These are phyloP conservation scores for Tremella yokohamensis DNA, from an alignment of 768 basidiomycete genomes.

Conservation along the genomic window DNA sequence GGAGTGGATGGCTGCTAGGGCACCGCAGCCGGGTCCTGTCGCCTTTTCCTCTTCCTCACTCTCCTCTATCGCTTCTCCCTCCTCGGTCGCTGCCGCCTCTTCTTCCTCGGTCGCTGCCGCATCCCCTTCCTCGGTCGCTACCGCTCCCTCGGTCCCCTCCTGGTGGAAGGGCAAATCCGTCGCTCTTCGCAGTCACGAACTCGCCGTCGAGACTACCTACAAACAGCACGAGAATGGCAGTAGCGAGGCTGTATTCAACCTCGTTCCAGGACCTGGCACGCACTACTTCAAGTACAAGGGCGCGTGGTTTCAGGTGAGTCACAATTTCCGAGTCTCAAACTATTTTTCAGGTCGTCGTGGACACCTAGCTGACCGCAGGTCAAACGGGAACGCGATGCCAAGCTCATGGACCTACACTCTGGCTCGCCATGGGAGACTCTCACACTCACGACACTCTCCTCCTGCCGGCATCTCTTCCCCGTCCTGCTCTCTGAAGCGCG, in stretches of 20 bases:
- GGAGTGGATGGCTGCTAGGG: slow-evolving; percentile 83
- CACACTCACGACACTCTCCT: slow-evolving; percentile 83
- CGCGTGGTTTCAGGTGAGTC: slow-evolving; percentile 83
- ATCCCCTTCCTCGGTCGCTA: not conserved
- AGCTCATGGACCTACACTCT: slow-evolving; percentile 83
- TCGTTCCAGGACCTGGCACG: slow-evolving; percentile 92
- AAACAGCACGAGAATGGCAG: slow-evolving; percentile 90
- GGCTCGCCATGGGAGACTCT: slow-evolving; percentile 97
- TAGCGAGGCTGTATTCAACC: slow-evolving; percentile 78
- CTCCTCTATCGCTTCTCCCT: slow-evolving; percentile 33
- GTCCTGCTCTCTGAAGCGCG: slow-evolving; percentile 80
- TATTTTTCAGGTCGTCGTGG: slow-evolving; percentile 32
- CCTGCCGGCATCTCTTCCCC: slow-evolving; percentile 77
- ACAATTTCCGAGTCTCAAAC: not conserved
- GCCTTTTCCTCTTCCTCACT: not conserved
- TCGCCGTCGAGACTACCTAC: slow-evolving; percentile 85
- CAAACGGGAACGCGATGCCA: slow-evolving; percentile 88
- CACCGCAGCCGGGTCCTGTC: slow-evolving; percentile 44
- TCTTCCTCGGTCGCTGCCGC: not conserved
- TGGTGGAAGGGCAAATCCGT: slow-evolving; percentile 34
- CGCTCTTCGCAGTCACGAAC: slow-evolving; percentile 72
- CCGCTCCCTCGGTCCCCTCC: slow-evolving; percentile 14
- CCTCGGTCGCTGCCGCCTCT: not conserved
- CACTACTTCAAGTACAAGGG: slow-evolving; percentile 87
- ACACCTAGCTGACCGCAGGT: slow-evolving; percentile 62